phyloP scores from a whole-genome alignment of 768 basidiomycete species.

The Cyclocybe cylindracea region DNA sequence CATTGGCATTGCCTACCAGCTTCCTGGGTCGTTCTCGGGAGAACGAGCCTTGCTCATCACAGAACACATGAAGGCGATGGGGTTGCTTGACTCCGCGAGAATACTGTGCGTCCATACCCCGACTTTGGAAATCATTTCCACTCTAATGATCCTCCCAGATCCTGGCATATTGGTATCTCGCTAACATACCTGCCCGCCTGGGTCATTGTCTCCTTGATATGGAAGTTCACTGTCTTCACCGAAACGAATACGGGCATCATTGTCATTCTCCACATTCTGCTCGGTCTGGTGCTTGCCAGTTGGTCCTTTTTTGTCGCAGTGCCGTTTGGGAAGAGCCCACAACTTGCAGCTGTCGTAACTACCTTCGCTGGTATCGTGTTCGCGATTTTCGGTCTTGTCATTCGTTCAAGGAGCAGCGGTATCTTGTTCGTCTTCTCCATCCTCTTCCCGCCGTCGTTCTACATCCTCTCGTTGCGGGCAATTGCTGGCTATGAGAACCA shows the following conservation, averaged over 20 bases:
- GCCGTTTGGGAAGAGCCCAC: conserved; percentile 73
- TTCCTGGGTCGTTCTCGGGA: conserved; percentile 67
- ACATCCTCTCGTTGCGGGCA: conserved; percentile 68
- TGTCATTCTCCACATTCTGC: conserved; percentile 63
- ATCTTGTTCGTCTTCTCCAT: conserved; percentile 64
- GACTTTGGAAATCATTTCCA: neutral
- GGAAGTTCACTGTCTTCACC: conserved; percentile 69
- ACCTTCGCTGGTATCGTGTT: conserved; percentile 68
- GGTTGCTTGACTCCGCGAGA: conserved; percentile 68
- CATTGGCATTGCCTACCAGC: conserved; percentile 75
- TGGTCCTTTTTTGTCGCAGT: conserved; percentile 73
- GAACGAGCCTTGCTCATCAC: conserved; percentile 70
- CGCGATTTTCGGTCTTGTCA: conserved; percentile 64
- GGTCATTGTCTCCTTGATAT: conserved; percentile 64
- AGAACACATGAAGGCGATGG: conserved; percentile 80
- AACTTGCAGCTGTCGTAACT: conserved; percentile 65
- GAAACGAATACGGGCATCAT: conserved; percentile 60
- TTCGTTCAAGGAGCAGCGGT: conserved; percentile 41
- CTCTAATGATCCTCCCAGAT: conserved; percentile 36
- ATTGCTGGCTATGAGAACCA: conserved; percentile 71
- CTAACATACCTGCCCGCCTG: conserved; percentile 76
- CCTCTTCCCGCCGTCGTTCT: conserved; percentile 76
- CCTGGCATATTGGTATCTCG: conserved; percentile 71
- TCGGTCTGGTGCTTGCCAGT: conserved; percentile 66
- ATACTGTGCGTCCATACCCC: conserved; percentile 9